A percentile compares a stretch with the other conserved stretches of the same genome.
Evolutionary conservation across 495 filamentous ascomycete genomes (phyloP).

Genomic region (Durotheca rogersii): DNA sequence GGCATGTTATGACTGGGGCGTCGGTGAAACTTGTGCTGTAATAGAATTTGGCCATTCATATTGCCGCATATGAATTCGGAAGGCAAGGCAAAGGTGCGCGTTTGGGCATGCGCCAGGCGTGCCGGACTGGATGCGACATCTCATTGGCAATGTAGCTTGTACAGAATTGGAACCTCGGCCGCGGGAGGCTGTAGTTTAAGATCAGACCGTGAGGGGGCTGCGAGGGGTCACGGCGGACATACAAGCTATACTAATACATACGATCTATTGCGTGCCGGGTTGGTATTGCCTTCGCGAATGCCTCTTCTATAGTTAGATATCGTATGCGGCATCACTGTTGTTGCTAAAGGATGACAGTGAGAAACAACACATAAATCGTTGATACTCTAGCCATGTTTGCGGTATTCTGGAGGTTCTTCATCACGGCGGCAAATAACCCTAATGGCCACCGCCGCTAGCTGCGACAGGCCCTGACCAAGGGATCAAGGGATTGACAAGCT

Average conservation of each 20-base stretch:
- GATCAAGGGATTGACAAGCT: too few species aligned
- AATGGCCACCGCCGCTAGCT: too few species aligned
- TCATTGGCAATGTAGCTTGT: constrained; percentile 25
- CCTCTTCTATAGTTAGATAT: background rate
- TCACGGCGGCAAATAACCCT: too few species aligned
- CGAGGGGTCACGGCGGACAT: constrained; percentile 4
- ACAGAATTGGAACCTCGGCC: constrained; percentile 14
- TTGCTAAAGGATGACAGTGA: background rate
- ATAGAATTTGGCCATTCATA: constrained; percentile 28
- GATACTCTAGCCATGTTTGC: too few species aligned
- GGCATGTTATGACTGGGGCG: constrained; percentile 26
- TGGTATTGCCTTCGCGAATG: background rate
- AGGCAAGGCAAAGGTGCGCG: constrained; percentile 10
- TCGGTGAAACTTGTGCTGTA: constrained; percentile 26
- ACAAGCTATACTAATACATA: constrained; percentile 25
- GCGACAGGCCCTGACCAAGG: too few species aligned
- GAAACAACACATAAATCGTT: too few species aligned
- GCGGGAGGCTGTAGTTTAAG: background rate
- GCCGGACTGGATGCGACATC: constrained; percentile 17
- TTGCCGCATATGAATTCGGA: constrained; percentile 15
- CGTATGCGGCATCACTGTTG: background rate
- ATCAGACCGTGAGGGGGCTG: constrained; percentile 4
- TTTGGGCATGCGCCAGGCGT: constrained; percentile 4
- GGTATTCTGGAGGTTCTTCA: too few species aligned
- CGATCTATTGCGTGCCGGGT: constrained; percentile 10